Evolutionary conservation across 106 monocot species (phyloP), one percentile per base, ranked within the genome.

Genomic region (Gastrodia elata): DNA sequence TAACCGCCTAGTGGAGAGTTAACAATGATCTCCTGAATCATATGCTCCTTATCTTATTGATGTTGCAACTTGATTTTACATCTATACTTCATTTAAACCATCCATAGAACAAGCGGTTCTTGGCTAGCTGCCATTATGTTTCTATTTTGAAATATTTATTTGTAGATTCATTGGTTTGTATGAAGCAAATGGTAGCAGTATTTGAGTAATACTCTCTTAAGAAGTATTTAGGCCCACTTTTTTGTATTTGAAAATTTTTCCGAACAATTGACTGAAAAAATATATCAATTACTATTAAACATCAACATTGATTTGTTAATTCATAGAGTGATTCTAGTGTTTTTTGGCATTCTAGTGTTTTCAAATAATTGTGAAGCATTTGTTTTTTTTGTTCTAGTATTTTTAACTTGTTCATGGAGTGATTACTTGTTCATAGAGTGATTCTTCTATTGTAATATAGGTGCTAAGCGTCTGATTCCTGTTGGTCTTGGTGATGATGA

Each of bases 401-500:
- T n/a, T n/a, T n/a, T n/a, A n/a, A n/a, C n/a, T n/a, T n/a, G n/a
- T n/a, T n/a, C n/a, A n/a, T n/a, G n/a, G n/a, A n/a, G n/a, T n/a
- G n/a, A n/a, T 27, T 35, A 34, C 14, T 10, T 72, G 20, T 72
- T n/a, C 13, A 72, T n/a, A 49, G 6, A 30, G 33, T 72, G 20
- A 72, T 6, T 35, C 25, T 36, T 39, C 3, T 43, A 55, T 68
- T 34, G 38, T 74, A 56, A 10, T 76, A 39, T 67, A 94, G 96
- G 96, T 77, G 92, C 81, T 18, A 97, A 97, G 44, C 83, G 84
- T 9, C 78, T 94, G 70, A 75, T 81, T 38, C 80, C 82, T 39
- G 74, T 91, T 39, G 94, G 94, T 26, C 88, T 94, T 73, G 94
- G 94, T 39, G 94, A 94, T 76, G 94, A 94, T 94, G 94, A 94